Base-by-base conservation (phyloP, 441 rosid genomes). In the Macaranga tanarius region DNA sequence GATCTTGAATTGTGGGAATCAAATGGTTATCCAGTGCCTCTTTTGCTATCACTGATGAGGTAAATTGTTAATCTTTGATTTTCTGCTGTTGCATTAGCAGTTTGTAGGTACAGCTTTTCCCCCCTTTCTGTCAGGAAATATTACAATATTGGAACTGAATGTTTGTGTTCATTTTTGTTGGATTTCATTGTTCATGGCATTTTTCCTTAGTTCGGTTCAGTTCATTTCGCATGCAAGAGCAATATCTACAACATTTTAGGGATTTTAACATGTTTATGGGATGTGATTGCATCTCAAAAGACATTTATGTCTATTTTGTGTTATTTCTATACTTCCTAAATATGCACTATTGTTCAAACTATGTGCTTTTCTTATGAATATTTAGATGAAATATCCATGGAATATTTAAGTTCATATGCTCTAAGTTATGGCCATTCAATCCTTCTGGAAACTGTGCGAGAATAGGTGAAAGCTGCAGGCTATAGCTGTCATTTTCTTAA, bases 1-100 rank as follows among this genome's bases (percentile, higher is more conserved):
- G 90, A 82, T 74, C 76, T 84, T 56, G 77, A 28, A 56, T 78
- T 93, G 75, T 95, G 99, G 97, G 89, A 84, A 83, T 79, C 82
- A 67, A 87, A 85, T 69, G 94, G 92, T 67, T 82, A 85, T 66
- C 97, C 96, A 6, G 85, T 97, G 50, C 79, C 88, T 25, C 78
- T 88, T 52, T 80, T 95, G 75, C 65, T 95, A 57, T 85, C 83
- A 69, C 62, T 95, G 74, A 90, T 95, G 97, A 91, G 98, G 99
- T 95, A 74, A 61, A 7, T 52, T 34, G 6, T 34, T 34, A 34
- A 34, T 34, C 38, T 34, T 34, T 34, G 0, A 34, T 34, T 34
- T 34, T 7, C 6, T 65, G 20, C 23, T 3, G 7, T 12, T 75
- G 22, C 19, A 42, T 1, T 60, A 40, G 16, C 40, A 58, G 63